Base-by-base conservation (phyloP, 2,329 filamentous ascomycete genomes). In the Botryosphaeria dothidea region DNA sequence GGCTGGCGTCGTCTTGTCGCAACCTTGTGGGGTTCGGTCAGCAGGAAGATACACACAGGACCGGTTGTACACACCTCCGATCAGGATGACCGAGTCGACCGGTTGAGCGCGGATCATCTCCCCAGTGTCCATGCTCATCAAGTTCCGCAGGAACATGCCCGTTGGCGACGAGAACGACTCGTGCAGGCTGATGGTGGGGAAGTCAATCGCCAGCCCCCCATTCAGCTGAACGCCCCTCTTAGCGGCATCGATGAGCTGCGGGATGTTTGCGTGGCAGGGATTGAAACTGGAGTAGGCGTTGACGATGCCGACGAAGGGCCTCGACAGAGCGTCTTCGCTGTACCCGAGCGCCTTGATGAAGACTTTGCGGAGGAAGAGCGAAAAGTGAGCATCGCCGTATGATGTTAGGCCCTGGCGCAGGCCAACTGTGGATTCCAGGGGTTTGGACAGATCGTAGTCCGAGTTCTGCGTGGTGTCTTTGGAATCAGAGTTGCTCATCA, bases 121-220 rank as follows among this genome's bases (percentile, higher is more conserved):
- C 74, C 92, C 90, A 0, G 90, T 92, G 72, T 92, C 90, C 88
- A 92, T 91, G 68, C 87, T 89, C 90, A 92, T 92, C 65, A 92
- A 71, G 68, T 92, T 92, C 36, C 90, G 78, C 56, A 92, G 71
- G 64, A 87, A 92, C 90, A 92, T 92, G 77, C 89, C 91, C 4
- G 90, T 92, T 1, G 89, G 90, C 48, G 83, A 80, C 0, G 89
- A 82, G 72, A 92, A 92, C 2, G 82, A 84, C 80, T 92, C 90
- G 68, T 90, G 87, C 0, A 92, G 72, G 67, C 87, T 90, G 64
- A 92, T 91, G 0, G 90, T 92, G 0, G 90, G 90, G 68, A 92
- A 92, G 38, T 92, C 89, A 23, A 92, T 83, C 0, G 90, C 87
- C 29, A 92, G 75, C 0, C 89, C 90, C 2, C 90, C 90, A 52